A percentile compares a stretch with the other conserved stretches of the same genome.
These are phyloP conservation scores for Cystobasidium tubakii DNA, from an alignment of 768 basidiomycete species.

Conservation along the genomic window DNA sequence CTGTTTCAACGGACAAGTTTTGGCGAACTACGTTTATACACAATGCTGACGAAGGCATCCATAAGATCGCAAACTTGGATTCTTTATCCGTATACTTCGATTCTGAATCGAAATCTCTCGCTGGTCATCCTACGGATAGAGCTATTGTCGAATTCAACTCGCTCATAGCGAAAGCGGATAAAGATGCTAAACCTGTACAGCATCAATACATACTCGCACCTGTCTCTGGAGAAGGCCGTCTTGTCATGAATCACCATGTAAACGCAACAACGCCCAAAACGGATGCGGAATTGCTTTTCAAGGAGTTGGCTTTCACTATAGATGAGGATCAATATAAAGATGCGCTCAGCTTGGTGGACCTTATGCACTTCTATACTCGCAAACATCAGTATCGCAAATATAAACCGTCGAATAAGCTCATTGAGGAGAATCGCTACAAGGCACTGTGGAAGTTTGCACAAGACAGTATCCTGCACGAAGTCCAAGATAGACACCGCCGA, in stretches of 20 bases:
- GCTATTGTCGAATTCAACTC: constrained; percentile 66
- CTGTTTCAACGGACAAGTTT: constrained; percentile 75
- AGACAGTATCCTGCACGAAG: constrained; percentile 69
- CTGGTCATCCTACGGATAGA: constrained; percentile 61
- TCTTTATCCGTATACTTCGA: constrained; percentile 91
- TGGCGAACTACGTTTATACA: constrained; percentile 92
- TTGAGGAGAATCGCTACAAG: constrained; percentile 58
- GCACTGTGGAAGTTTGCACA: constrained; percentile 73
- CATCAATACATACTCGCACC: constrained; percentile 96
- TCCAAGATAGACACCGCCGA: constrained; percentile 71
- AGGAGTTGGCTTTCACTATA: constrained; percentile 84
- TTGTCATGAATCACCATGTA: constrained; percentile 73
- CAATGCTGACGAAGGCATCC: constrained; percentile 74
- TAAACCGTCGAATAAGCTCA: constrained; percentile 62
- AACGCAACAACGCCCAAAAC: constrained; percentile 71
- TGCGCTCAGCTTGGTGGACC: constrained; percentile 82
- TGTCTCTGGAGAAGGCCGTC: constrained; percentile 87
- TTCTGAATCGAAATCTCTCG: constrained; percentile 77
- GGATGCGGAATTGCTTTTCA: constrained; percentile 78
- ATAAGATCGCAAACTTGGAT: constrained; percentile 84
- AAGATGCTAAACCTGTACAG: constrained; percentile 49
- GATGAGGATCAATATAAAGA: constrained; percentile 94
- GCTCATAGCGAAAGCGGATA: constrained; percentile 51
- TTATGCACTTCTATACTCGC: constrained; percentile 91
- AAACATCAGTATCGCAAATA: constrained; percentile 74